Evolutionary conservation across 257 asterid species (phyloP), one percentile per base, ranked within the genome.

Genomic region (Eustoma russellianum): DNA sequence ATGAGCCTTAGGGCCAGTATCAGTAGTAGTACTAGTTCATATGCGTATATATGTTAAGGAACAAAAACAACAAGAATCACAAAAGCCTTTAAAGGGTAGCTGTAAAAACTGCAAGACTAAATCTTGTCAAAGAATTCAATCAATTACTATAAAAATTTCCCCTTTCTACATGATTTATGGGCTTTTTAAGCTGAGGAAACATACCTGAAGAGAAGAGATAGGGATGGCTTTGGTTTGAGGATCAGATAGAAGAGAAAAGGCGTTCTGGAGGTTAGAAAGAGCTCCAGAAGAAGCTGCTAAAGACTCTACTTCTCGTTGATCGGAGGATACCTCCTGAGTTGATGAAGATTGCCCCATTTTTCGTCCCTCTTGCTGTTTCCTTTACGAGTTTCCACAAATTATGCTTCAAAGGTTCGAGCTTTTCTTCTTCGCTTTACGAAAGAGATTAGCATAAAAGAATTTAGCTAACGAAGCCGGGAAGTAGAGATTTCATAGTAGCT

Each of bases 341-440:
- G 94, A 80, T 40, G 94, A 85, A 30, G 93, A 79, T 77, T 88
- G 97, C 58, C 97, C 97, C 97, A 89, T 89, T 65, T 30, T 46
- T 33, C 38, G 11, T 8, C 12, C 45, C 12, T 24, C 13, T 16
- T 41, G n/a, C 45, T 18, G 12, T 50, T 33, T 1, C 24, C 35
- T 54, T 24, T 30, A 38, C 43, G 7, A 8, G 7, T 38, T 38
- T 38, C 43, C 43, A 11, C 10, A 38, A 38, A 7, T 2, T 38
- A 38, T 38, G 7, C 5, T 7, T 2, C 3, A 24, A 24, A 24
- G 30, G 30, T 24, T 24, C 30, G 30, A 2, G 30, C 30, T 24
- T 24, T 24, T 24, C 3, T 0, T 24, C 2, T 24, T 24, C 28
- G n/a, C n/a, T n/a, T n/a, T n/a, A n/a, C n/a, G n/a, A n/a, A n/a